Evolutionary conservation across 768 basidiomycete species (phyloP).

Genomic region (Hemileccinum rubropunctum): DNA sequence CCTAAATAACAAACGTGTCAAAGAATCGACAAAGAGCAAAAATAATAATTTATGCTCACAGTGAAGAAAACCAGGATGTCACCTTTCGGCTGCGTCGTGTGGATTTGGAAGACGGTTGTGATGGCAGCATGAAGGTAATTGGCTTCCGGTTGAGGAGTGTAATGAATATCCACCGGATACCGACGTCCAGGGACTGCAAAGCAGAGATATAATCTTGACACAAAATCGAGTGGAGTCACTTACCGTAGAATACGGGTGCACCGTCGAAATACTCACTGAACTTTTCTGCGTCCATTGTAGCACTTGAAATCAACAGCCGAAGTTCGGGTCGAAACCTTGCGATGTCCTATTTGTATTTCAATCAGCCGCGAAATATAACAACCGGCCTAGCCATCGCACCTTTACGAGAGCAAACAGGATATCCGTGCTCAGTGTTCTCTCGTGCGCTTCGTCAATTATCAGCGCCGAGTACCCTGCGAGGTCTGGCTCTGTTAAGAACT

Average conservation of each 20-base stretch:
- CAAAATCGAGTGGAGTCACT: slow-evolving; percentile 22
- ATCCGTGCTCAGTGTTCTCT: slow-evolving; percentile 96
- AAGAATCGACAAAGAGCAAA: not conserved
- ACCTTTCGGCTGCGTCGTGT: slow-evolving; percentile 96
- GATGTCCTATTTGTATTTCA: slow-evolving; percentile 65
- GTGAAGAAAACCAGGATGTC: slow-evolving; percentile 98
- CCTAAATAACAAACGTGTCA: slow-evolving; percentile 37
- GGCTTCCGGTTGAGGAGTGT: slow-evolving; percentile 98
- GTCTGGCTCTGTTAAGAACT: slow-evolving; percentile 97
- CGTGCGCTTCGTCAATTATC: slow-evolving; percentile 99
- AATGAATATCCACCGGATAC: slow-evolving; percentile 97
- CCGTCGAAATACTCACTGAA: slow-evolving; percentile 97
- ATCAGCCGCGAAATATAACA: slow-evolving; percentile 23
- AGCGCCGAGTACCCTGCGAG: slow-evolving; percentile 91
- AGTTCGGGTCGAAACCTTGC: slow-evolving; percentile 95
- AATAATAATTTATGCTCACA: slow-evolving; percentile 40
- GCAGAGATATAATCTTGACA: slow-evolving; percentile 3
- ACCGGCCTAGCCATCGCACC: slow-evolving; percentile 51
- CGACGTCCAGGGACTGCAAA: slow-evolving; percentile 87
- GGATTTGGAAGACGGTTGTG: slow-evolving; percentile 98
- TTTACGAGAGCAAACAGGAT: slow-evolving; percentile 98
- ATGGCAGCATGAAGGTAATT: slow-evolving; percentile 99
- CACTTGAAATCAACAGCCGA: slow-evolving; percentile 89
- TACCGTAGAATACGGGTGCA: slow-evolving; percentile 92
- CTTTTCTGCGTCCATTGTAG: slow-evolving; percentile 97